Evolutionary conservation across 345 rosid species (phyloP), one percentile per base, ranked within the genome.

Genomic region (Carallia brachiata): DNA sequence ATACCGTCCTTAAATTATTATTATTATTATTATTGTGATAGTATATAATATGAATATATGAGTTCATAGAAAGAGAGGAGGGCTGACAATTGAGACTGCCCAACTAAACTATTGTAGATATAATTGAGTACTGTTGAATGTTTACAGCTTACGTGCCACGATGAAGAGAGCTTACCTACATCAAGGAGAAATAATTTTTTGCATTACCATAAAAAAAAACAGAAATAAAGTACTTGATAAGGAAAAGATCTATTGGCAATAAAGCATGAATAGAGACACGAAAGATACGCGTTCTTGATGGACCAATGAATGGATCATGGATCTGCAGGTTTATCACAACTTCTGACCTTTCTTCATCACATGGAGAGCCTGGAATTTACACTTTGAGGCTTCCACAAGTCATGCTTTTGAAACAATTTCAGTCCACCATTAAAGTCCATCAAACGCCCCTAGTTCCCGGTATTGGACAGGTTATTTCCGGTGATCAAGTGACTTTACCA

Each of bases 341-440:
- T 50, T 52, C 61, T 53, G 6, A 19, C 30, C 52, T 12, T 55
- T 23, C 12, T 32, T 23, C 16, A 36, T 70, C 66, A 70, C 67
- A 52, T 52, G 73, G 13, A 32, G 6, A 17, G 36, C 48, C 37
- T 18, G 18, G 16, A 27, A 13, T 6, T 52, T 13, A 4, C 67
- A 52, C 53, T 70, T 62, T 27, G 37, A 37, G 36, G 19, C 48
- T 62, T 55, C 67, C 67, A 32, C 36, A 70, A 70, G 30, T 62
- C 59, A 34, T 55, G 61, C 34, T 40, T 7, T n/a, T 7, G 6
- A n/a, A 57, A 57, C 31, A 5, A 7, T 5, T 2, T 12, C 47
- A 40, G 13, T 40, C 47, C 47, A 8, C 2, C 47, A 9, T 40
- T 37, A 40, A 40, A 40, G 13, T 9, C 47, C 47, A 40, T 17